Evolutionary conservation across 805 yeast species (phyloP).

Genomic region (Ogataea chonburiensis): DNA sequence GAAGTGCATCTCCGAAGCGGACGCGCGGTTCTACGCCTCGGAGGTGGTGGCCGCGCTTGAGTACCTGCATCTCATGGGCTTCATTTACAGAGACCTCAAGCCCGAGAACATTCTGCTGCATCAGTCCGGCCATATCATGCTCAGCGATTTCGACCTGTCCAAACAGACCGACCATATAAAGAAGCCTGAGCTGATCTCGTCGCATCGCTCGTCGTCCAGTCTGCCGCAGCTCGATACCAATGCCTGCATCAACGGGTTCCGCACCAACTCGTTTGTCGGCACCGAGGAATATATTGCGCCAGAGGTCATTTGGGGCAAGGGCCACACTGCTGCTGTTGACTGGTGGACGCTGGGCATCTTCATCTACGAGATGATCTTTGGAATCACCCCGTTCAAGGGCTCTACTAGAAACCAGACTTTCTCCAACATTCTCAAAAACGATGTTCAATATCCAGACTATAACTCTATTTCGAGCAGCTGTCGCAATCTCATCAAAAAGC

Average conservation of each 20-base stretch:
- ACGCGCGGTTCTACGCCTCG: constrained; percentile 91
- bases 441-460: constrained; percentile 72
- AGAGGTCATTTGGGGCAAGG: constrained; percentile 94
- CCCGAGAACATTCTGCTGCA: constrained; percentile 94
- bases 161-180: constrained; percentile 80
- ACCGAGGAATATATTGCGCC: constrained; percentile 99
- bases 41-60: constrained; percentile 97
- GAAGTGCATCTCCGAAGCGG: constrained; percentile 81
- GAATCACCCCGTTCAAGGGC: constrained; percentile 96
- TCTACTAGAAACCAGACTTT: constrained; percentile 85
- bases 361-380: constrained; percentile 90
- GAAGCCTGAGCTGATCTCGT: constrained; percentile 63
- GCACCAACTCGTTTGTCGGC: constrained; percentile 98
- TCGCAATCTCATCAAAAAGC: constrained; percentile 73
- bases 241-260: constrained; percentile 90
- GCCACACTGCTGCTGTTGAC: constrained; percentile 97
- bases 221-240: constrained; percentile 84
- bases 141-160: constrained; percentile 92
- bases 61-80: constrained; percentile 94
- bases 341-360: constrained; percentile 99
- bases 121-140: constrained; percentile 97
- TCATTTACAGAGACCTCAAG: constrained; percentile 91
- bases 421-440: constrained; percentile 79
- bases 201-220: constrained; percentile 34
- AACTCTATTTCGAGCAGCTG: constrained; percentile 64